Conservation (phyloP, 1,284 basidiomycete species). For the Ustilago sp. region DNA sequence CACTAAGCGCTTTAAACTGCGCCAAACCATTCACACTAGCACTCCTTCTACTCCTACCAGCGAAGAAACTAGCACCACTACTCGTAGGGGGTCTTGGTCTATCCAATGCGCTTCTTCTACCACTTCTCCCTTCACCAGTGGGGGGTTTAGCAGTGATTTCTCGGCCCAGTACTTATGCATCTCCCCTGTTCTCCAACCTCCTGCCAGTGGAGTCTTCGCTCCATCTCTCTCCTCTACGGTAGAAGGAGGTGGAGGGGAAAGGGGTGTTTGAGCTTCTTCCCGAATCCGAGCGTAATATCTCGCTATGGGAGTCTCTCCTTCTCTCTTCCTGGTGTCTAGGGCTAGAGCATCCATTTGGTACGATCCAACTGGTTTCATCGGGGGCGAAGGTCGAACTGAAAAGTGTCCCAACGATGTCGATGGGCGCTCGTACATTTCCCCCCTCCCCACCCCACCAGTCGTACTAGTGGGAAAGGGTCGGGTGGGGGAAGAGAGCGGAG, state of each 20-base stretch:
- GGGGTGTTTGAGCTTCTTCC: slow-evolving; percentile 7
- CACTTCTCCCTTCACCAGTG: not conserved
- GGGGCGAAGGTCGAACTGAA: not conserved
- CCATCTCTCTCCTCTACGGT: slow-evolving; percentile 2
- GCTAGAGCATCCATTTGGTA: slow-evolving; percentile 19
- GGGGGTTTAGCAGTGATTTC: not conserved
- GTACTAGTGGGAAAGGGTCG: too few species aligned
- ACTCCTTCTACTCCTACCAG: slow-evolving; percentile 20
- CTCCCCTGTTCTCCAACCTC: not conserved
- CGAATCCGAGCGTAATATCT: slow-evolving; percentile 30
- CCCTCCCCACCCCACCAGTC: not conserved
- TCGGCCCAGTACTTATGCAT: slow-evolving; percentile 15
- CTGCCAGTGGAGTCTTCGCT: slow-evolving; percentile 12
- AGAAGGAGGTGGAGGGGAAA: not conserved
- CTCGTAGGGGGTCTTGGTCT: slow-evolving; percentile 46
- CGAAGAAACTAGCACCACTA: slow-evolving; percentile 34
- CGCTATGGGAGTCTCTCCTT: slow-evolving; percentile 30
- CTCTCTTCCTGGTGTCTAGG: slow-evolving; percentile 11
- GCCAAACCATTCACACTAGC: slow-evolving; percentile 14
- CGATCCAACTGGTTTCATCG: slow-evolving; percentile 6
- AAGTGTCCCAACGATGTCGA: slow-evolving; percentile 48
- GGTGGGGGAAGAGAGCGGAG: too few species aligned
- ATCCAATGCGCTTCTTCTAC: slow-evolving; percentile 33
- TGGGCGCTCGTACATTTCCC: slow-evolving; percentile 27
- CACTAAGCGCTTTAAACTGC: not conserved